Base-by-base conservation (phyloP, 495 filamentous ascomycete genomes). In the Penicillium turbatum region DNA sequence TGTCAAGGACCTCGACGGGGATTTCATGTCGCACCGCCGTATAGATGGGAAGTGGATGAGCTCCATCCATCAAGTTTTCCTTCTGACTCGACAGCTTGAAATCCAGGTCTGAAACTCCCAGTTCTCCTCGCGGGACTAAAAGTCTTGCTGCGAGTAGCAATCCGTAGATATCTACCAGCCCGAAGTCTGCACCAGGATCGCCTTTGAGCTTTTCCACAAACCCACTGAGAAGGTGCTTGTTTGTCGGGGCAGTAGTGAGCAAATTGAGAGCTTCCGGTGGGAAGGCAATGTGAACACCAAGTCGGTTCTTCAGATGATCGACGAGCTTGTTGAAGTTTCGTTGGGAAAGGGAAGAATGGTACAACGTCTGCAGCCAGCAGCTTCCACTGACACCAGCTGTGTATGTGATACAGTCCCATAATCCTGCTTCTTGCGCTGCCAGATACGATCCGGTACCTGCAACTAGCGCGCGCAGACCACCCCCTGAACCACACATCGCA, bases 1-100 rank as follows among this genome's bases (percentile, higher is more conserved):
- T 66, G 1, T 69, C 61, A 11, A 72, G 56, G 11, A 86, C 41
- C n/a, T 44, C 27, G 4, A 44, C 68, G 0, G 93, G 93, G n/a
- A 97, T 96, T 66, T 98, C 92, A 64, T 98, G 93, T 12, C 93
- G 83, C 2, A 98, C 92, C 1, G 90, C 90, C 2, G 91, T 91
- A 59, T 97, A 98, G 34, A 98, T 95, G 2, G 93, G 93, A 53
- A 98, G 68, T 11, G 93, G 93, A 56, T 93, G 81, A 31, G 84
- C 79, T 6, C 93, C 93, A 63, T 83, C 75, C 36, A 82, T 74
- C 9, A 95, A 72, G 53, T 86, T 91, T 36, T 74, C 72, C 48
- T 79, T 75, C 63, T 97, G 93, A 52, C 85, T 89, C 0, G 92
- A 96, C 21, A 98, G 67, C 63, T 96, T 97, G 50, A 97, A 82